Evolutionary conservation across 1,284 basidiomycete genomes (phyloP).

Genomic region (Pascua sp.): DNA sequence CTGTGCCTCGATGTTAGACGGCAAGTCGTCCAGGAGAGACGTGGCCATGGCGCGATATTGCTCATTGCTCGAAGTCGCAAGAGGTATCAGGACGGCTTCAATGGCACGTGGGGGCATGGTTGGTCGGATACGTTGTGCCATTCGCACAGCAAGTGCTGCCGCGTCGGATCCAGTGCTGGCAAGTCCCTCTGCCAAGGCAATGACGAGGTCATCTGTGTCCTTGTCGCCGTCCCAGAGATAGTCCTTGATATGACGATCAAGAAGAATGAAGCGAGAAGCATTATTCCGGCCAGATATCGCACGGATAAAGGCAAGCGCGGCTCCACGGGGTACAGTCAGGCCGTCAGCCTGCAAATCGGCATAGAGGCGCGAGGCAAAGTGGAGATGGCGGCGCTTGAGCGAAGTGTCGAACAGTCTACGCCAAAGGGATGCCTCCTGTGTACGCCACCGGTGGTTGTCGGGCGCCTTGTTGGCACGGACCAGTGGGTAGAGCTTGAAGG

Average conservation of each 20-base stretch:
- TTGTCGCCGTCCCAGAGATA: slow-evolving; percentile 25
- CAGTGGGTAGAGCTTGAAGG: slow-evolving; percentile 19
- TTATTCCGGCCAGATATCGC: slow-evolving; percentile 17
- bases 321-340: slow-evolving; percentile 9
- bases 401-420: slow-evolving; percentile 21
- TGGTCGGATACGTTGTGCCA: slow-evolving; percentile 20
- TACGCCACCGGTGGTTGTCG: slow-evolving; percentile 1
- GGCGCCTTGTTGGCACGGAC: neutral
- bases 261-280: slow-evolving; percentile 29
- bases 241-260: slow-evolving; percentile 43
- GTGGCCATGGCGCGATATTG: slow-evolving; percentile 14
- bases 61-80: slow-evolving; percentile 17
- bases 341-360: slow-evolving; percentile 37
- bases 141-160: slow-evolving; percentile 26
- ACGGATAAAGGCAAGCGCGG: slow-evolving; percentile 28
- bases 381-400: slow-evolving; percentile 15
- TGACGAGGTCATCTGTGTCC: slow-evolving; percentile 15
- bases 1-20: neutral
- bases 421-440: slow-evolving; percentile 12
- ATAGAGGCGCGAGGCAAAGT: slow-evolving; percentile 41
- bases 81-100: slow-evolving; percentile 14
- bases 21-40: slow-evolving; percentile 4
- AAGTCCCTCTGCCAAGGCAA: slow-evolving; percentile 28
- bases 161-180: slow-evolving; percentile 18
- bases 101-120: slow-evolving; percentile 8